Conservation (phyloP, 306 rosid genomes). For the Dalbergia cultrata region DNA sequence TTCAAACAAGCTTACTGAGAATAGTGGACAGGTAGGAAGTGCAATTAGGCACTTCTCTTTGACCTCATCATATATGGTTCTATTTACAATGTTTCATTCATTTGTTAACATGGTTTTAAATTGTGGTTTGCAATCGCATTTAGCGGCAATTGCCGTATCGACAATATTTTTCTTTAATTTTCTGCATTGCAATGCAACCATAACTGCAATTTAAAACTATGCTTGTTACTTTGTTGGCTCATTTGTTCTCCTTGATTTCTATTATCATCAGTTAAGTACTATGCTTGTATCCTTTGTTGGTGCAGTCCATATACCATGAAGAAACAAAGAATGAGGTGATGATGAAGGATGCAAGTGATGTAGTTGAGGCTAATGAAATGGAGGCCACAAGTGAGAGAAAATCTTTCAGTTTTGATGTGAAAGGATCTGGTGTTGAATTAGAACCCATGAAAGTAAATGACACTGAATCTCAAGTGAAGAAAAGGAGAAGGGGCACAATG, state of each 20-base stretch:
- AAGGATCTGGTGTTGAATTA: too few species aligned
- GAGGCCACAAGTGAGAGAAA: slow-evolving; percentile 79
- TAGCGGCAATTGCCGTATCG: too few species aligned
- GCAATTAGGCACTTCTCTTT: slow-evolving; percentile 21
- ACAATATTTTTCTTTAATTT: too few species aligned
- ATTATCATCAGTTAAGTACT: slow-evolving; percentile 22
- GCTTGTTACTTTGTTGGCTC: too few species aligned
- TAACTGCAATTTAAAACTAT: too few species aligned
- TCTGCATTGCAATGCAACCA: too few species aligned
- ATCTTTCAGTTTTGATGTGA: too few species aligned
- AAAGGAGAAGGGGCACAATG: background rate
- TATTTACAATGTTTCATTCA: background rate
- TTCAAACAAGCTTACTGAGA: slow-evolving; percentile 56
- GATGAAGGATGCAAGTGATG: slow-evolving; percentile 30
- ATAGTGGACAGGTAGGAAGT: slow-evolving; percentile 61
- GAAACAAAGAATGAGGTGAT: slow-evolving; percentile 58
- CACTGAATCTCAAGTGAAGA: too few species aligned
- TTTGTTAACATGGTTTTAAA: too few species aligned
- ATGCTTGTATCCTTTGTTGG: slow-evolving; percentile 32
- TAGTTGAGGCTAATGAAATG: too few species aligned
- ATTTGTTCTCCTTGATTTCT: background rate
- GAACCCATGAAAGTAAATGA: too few species aligned
- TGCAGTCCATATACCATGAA: slow-evolving; percentile 57
- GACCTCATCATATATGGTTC: background rate
- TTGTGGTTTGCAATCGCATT: too few species aligned